Base-by-base conservation (phyloP, 768 basidiomycete species). In the Termitomyces sp. region DNA sequence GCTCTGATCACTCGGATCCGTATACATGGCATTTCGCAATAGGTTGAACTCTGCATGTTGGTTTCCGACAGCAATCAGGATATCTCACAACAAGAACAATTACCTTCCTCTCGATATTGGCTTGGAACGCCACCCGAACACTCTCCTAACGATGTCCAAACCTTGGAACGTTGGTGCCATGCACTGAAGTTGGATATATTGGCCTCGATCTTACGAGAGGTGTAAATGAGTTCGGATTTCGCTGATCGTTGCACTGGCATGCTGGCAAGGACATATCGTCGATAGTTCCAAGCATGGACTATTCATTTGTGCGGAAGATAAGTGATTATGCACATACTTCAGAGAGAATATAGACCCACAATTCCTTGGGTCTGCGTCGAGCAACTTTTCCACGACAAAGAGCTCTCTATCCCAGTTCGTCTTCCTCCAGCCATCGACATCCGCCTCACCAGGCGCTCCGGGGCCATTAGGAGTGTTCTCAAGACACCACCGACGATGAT, bases 181-280 rank as follows among this genome's bases (percentile, higher is more conserved):
- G 97, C 97, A 60, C 94, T 96, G 68, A 97, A 98, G 68, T 99
- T 98, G 34, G 93, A 96, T 67, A 98, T 94, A 66, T 92, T 98
- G 48, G 87, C 76, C 69, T 90, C 87, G 61, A 99, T 98, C 77
- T 98, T 98, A 58, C 80, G 82, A 43, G 81, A 84, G 2, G 97
- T 98, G 67, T 91, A 98, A 0, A 76, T 78, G 27, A 99, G 72
- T 67, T 98, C 97, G n/a, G 83, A 76, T 4, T 68, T 72, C 40
- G 81, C 74, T 3, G 86, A 73, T 57, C 76, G 75, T 46, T 76
- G 78, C 14, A 76, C 70, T 0, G 89, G 86, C 72, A 91, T 85
- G 42, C 79, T 84, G 2, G 78, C 76, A 21, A 98, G 77, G 27
- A 97, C 79, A 64, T 94, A 92, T 66, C 96, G 79, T 49, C 97